phyloP scores from a whole-genome alignment of 1,139 yeast genomes.

The Suhomyces anneliseae region DNA sequence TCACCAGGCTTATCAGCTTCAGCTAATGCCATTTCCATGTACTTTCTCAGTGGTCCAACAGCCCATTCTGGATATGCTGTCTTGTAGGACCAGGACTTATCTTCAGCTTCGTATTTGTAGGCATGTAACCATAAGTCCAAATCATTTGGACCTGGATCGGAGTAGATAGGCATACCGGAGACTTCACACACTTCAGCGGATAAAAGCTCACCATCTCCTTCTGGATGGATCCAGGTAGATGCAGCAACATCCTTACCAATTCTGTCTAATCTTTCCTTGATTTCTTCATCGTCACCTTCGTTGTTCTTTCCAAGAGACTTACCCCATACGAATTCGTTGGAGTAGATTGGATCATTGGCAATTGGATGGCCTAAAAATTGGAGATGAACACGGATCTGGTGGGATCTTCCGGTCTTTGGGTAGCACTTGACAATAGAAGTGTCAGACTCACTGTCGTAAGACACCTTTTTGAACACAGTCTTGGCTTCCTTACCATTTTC shows the following conservation, averaged over 20 bases:
- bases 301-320: constrained; percentile 54
- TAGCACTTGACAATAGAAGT: constrained; percentile 76
- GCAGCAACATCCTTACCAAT: constrained; percentile 73
- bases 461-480: constrained; percentile 54
- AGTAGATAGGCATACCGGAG: constrained; percentile 73
- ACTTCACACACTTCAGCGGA: constrained; percentile 58
- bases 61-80: constrained; percentile 93
- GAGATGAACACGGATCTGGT: constrained; percentile 89
- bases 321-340: constrained; percentile 73
- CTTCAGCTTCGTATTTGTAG: constrained; percentile 62
- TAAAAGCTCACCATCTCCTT: constrained; percentile 60
- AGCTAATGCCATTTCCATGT: constrained; percentile 63
- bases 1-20: constrained; percentile 83
- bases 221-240: constrained; percentile 64
- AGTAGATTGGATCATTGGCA: constrained; percentile 89
- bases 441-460: constrained; percentile 57
- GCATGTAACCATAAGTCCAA: constrained; percentile 91
- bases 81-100: constrained; percentile 67
- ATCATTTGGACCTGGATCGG: constrained; percentile 88
- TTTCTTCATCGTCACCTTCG: constrained; percentile 45
- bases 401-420: constrained; percentile 92
- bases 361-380: constrained; percentile 88
- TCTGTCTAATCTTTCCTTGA: constrained; percentile 50
- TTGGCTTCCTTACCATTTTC: constrained; percentile 66
- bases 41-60: constrained; percentile 51